phyloP scores from a whole-genome alignment of 805 yeast genomes.

The Kurtzmaniella cleridarum region DNA sequence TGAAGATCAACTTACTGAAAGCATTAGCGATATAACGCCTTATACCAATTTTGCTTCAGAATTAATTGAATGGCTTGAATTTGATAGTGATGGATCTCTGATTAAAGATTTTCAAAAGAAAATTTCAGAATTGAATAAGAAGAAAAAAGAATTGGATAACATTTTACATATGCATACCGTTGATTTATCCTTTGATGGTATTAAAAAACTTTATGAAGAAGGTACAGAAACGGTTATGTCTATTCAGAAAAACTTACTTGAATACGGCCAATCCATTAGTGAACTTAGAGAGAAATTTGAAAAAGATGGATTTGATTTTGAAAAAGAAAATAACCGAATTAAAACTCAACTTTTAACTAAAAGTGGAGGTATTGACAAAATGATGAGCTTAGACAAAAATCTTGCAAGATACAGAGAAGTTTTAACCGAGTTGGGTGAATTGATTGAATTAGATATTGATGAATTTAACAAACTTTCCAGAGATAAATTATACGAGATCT shows the following conservation, averaged over 20 bases:
- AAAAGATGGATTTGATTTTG: slow-evolving; percentile 44
- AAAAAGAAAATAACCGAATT: slow-evolving; percentile 44
- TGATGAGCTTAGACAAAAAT: slow-evolving; percentile 21
- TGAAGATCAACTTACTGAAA: slow-evolving; percentile 31
- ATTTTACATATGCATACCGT: slow-evolving; percentile 38
- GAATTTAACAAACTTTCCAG: slow-evolving; percentile 19
- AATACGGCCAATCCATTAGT: slow-evolving; percentile 41
- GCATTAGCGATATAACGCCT: slow-evolving; percentile 28
- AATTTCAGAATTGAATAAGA: slow-evolving; percentile 13
- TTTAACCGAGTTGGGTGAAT: slow-evolving; percentile 21
- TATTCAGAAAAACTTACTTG: slow-evolving; percentile 40
- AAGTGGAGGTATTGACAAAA: slow-evolving; percentile 16
- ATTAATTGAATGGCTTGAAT: slow-evolving; percentile 73
- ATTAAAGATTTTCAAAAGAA: slow-evolving; percentile 22
- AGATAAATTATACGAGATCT: slow-evolving; percentile 19
- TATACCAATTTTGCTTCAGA: slow-evolving; percentile 34
- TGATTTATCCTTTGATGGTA: slow-evolving; percentile 43
- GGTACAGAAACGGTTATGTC: slow-evolving; percentile 37
- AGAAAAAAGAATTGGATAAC: slow-evolving; percentile 21
- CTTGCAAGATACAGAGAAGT: slow-evolving; percentile 21
- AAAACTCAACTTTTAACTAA: slow-evolving; percentile 19
- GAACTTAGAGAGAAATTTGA: slow-evolving; percentile 39
- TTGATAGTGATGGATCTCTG: slow-evolving; percentile 52
- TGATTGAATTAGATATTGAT: slow-evolving; percentile 13
- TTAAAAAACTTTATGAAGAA: slow-evolving; percentile 37